Evolutionary conservation across 495 filamentous ascomycete genomes (phyloP).

Genomic region (Penicillium paxilli): DNA sequence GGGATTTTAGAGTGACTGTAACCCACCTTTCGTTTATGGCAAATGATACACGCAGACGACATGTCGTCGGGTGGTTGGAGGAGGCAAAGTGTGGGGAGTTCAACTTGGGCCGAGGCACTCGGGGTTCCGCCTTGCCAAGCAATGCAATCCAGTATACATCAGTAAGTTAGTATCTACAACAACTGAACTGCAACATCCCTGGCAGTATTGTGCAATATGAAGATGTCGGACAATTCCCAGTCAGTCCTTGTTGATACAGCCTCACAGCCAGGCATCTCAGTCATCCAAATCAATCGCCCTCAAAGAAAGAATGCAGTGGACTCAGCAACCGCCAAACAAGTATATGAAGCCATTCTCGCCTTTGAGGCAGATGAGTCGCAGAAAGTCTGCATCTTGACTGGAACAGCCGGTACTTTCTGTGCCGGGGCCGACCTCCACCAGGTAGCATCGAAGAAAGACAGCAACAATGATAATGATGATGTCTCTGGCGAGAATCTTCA

Average conservation of each 20-base stretch:
- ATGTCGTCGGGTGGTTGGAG: conserved; percentile 21
- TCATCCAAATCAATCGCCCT: conserved; percentile 41
- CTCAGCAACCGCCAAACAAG: conserved; percentile 33
- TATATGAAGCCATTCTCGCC: conserved; percentile 37
- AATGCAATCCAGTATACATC: too few species aligned
- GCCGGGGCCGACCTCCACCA: conserved; percentile 46
- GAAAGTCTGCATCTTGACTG: conserved; percentile 46
- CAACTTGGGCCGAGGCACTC: conserved; percentile 17
- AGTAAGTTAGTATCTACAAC: neutral
- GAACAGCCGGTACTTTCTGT: conserved; percentile 42
- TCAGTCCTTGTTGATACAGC: conserved; percentile 11
- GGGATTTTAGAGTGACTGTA: neutral
- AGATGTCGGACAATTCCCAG: conserved; percentile 6
- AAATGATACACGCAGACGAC: conserved; percentile 31
- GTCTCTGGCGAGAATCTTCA: conserved; percentile 12
- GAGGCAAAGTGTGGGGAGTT: conserved; percentile 14
- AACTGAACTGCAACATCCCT: too few species aligned
- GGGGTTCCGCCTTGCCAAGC: too few species aligned
- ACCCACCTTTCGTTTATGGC: conserved; percentile 30
- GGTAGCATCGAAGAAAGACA: conserved; percentile 22
- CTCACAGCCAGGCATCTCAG: conserved; percentile 38
- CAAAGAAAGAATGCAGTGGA: conserved; percentile 44
- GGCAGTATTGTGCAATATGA: too few species aligned
- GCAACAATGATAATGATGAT: too few species aligned
- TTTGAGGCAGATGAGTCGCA: conserved; percentile 46